Evolutionary conservation across 768 basidiomycete species (phyloP).

Genomic region (Dictyophora rubrovolvata): DNA sequence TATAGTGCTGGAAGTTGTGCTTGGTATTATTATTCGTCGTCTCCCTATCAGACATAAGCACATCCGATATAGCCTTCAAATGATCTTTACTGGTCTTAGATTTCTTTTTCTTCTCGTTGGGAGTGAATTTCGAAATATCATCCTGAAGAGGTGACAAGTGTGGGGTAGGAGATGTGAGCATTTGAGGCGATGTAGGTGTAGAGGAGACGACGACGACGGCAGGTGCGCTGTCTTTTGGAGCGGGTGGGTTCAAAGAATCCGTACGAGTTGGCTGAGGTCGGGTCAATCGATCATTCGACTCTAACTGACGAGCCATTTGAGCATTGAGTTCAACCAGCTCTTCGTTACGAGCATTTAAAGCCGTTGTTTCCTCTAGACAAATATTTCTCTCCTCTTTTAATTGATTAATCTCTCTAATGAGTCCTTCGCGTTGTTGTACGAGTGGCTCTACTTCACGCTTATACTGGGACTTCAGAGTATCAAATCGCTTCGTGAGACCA

Average conservation of each 20-base stretch:
- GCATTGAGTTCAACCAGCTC: slow-evolving; percentile 82
- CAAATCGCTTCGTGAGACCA: slow-evolving; percentile 75
- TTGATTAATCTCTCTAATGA: slow-evolving; percentile 75
- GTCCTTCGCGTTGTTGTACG: slow-evolving; percentile 66
- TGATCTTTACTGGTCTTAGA: slow-evolving; percentile 6
- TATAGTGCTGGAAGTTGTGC: slow-evolving; percentile 86
- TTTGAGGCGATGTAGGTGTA: neutral
- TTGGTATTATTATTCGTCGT: slow-evolving; percentile 33
- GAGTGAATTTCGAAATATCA: neutral
- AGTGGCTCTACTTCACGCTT: slow-evolving; percentile 79
- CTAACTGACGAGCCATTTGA: slow-evolving; percentile 73
- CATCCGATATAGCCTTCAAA: neutral
- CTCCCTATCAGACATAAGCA: slow-evolving; percentile 1
- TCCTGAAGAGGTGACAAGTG: neutral
- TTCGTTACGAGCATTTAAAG: slow-evolving; percentile 84
- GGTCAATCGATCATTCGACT: slow-evolving; percentile 21
- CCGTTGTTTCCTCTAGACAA: slow-evolving; percentile 85
- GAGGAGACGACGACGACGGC: neutral
- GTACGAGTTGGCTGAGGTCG: neutral
- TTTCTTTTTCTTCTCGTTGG: slow-evolving; percentile 1
- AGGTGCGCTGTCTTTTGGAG: neutral
- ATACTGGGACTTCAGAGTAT: slow-evolving; percentile 81
- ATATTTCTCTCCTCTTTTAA: slow-evolving; percentile 78
- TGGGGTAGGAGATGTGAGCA: neutral
- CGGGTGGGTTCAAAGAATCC: neutral